These are phyloP conservation scores for Dendryphion nanum DNA, from an alignment of 2,329 filamentous ascomycete genomes.

Conservation along the genomic window DNA sequence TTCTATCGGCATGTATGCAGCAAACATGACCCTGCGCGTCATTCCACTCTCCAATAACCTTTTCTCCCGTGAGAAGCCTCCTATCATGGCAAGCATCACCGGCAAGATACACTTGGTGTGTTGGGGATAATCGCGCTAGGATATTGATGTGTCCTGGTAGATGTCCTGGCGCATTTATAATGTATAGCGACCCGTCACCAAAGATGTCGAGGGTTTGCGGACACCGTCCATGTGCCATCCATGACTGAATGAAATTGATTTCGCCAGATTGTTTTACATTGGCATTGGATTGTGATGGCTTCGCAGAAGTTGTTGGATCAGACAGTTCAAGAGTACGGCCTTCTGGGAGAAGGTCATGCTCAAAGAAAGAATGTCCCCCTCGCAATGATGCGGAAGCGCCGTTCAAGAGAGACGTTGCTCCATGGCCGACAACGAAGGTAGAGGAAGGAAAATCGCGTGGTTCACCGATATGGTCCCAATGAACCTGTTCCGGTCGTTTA, in stretches of 20 bases:
- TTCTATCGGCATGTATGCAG: constrained; percentile 54
- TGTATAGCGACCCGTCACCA: constrained; percentile 47
- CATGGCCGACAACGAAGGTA: constrained; percentile 42
- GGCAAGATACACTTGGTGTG: constrained; percentile 48
- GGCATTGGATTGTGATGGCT: neutral
- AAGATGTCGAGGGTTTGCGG: constrained; percentile 50
- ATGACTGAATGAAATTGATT: constrained; percentile 28
- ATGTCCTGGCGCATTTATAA: constrained; percentile 54
- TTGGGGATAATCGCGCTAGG: constrained; percentile 40
- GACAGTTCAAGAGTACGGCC: constrained; percentile 45
- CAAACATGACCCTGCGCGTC: constrained; percentile 46
- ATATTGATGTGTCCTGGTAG: constrained; percentile 55
- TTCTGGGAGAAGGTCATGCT: constrained; percentile 43
- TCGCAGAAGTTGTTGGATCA: neutral
- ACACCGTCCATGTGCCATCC: constrained; percentile 46
- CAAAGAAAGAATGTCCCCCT: constrained; percentile 43
- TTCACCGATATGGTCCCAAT: constrained; percentile 45
- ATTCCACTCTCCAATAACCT: constrained; percentile 52
- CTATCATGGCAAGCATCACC: constrained; percentile 57
- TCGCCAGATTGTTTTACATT: neutral
- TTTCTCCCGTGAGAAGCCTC: constrained; percentile 52
- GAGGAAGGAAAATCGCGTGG: constrained; percentile 38
- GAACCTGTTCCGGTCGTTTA: too few relatives aligned
- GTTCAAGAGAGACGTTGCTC: constrained; percentile 21
- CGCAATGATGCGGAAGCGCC: constrained; percentile 19